A percentile compares a stretch with the other conserved stretches of the same genome.
Conservation (phyloP, 305 asterid genomes). For the Rubia balearica region DNA sequence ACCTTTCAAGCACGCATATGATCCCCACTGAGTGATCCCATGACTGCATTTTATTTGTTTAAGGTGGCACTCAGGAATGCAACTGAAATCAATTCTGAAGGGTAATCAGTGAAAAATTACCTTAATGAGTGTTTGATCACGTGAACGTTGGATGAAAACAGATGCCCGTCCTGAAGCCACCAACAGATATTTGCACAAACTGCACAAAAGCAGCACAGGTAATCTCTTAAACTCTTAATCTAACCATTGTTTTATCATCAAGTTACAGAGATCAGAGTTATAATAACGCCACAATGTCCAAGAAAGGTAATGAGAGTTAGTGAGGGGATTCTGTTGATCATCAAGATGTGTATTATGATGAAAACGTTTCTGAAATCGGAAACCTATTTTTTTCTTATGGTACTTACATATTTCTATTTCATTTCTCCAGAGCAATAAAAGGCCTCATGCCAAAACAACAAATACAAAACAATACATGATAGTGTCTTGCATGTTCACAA, state of each 20-base stretch:
- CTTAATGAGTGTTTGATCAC: constrained; percentile 46
- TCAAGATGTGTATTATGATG: too few species aligned
- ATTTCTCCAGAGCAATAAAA: too few species aligned
- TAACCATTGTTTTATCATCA: background rate
- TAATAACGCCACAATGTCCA: background rate
- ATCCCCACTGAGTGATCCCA: constrained; percentile 97
- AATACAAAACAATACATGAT: too few species aligned
- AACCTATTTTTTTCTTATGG: too few species aligned
- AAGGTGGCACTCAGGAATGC: constrained; percentile 24
- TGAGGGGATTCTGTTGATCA: background rate
- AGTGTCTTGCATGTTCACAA: too few species aligned
- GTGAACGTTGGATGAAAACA: constrained; percentile 51
- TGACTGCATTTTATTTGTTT: constrained; percentile 36
- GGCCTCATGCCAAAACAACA: too few species aligned
- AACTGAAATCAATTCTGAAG: constrained; percentile 7
- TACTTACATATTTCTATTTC: too few species aligned
- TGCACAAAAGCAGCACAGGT: constrained; percentile 5
- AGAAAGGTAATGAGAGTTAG: background rate
- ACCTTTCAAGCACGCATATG: constrained; percentile 86
- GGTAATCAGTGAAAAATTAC: constrained; percentile 20
- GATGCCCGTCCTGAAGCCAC: constrained; percentile 90
- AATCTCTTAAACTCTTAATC: background rate
- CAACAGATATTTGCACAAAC: constrained; percentile 59
- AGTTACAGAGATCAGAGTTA: background rate
- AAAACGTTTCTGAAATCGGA: too few species aligned